Base-by-base conservation (phyloP, 768 basidiomycete genomes). In the Pleurotus djamor region DNA sequence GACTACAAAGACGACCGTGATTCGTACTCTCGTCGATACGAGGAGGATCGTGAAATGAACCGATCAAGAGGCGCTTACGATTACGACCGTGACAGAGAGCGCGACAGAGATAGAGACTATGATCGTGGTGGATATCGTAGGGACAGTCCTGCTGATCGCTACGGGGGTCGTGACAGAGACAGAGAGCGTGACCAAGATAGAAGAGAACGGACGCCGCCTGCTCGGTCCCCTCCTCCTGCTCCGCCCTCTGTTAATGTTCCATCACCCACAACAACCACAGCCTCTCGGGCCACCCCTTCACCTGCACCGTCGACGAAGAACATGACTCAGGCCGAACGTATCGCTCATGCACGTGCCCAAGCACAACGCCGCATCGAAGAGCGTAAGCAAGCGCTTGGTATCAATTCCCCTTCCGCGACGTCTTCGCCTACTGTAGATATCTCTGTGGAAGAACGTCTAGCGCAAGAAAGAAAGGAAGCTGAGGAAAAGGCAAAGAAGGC, bases 381-480 rank as follows among this genome's bases (percentile, higher is more conserved):
- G 14, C 89, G 96, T 35, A 94, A 89, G 80, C 84, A 86, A 41
- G 89, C 89, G 0, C 82, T 98, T 8, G 96, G 96, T 4, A 82
- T 97, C 14, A 79, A 80, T 12, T 70, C 82, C 1, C 73, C 78
- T 0, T 64, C 81, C 12, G 8, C 54, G 9, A 4, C 52, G 8
- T 72, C 82, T 33, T 70, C 84, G 5, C 72, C 79, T 10, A 62
- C 69, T 0, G 77, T 95, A 8, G 96, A 97, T 70, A 87, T 83
- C 5, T 83, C 79, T 55, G 93, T 97, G 2, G 91, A 94, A 68
- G 91, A 95, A 63, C 78, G 96, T 8, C 80, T 98, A 4, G 87
- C 84, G 38, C 80, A 86, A 65, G 96, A 98, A 67, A 91, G 89
- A 78, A 87, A 83, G 68, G 96, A 97, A 68, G 96, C 96, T 0